Conservation (phyloP, 163 green algal species). For the Chlorella variabilis region DNA sequence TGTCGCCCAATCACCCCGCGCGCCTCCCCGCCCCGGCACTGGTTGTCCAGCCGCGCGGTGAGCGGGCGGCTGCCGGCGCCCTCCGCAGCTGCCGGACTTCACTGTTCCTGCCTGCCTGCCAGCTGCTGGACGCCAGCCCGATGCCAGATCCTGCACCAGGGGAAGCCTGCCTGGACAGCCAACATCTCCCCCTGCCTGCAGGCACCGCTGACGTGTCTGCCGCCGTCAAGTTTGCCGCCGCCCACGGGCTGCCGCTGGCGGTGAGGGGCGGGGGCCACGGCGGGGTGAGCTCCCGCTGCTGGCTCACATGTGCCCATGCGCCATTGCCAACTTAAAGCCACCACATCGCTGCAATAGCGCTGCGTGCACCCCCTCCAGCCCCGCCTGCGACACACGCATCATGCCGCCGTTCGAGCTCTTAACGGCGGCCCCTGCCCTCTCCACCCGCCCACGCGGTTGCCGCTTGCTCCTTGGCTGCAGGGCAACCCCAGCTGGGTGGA, state of each 20-base stretch:
- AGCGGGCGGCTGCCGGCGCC: background rate
- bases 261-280: conserved; percentile 26
- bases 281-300: background rate
- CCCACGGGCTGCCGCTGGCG: background rate
- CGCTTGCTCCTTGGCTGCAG: background rate
- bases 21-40: background rate
- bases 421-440: no score
- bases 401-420: no score
- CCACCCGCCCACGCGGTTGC: background rate
- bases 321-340: no score
- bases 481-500: conserved; percentile 24
- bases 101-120: background rate
- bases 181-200: background rate
- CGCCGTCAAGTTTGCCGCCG: background rate
- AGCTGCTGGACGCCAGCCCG: no score
- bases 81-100: background rate
- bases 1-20: background rate
- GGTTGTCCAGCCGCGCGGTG: conserved; percentile 17
- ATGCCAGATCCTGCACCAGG: no score
- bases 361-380: background rate
- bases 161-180: no score
- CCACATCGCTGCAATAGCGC: background rate
- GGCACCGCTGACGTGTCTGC: conserved; percentile 24
- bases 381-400: no score
- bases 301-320: no score